Conservation (phyloP, 306 rosid species). For the Pterocarpus santalinus region DNA sequence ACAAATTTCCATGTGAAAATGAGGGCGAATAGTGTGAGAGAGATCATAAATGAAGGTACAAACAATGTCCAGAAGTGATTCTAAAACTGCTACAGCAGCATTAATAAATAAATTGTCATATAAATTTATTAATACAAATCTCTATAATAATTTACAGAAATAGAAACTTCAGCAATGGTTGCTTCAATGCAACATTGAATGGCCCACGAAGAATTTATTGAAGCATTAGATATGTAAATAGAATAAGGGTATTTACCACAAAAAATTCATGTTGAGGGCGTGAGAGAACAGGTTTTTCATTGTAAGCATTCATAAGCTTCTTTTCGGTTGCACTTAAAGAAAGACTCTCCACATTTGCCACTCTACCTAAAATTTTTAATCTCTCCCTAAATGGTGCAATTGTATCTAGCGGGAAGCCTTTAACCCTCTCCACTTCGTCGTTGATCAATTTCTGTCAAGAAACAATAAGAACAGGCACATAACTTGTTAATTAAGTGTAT, state of each 20-base stretch:
- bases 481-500: slow-evolving; percentile 34
- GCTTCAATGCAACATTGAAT: slow-evolving; percentile 23
- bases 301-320: slow-evolving; percentile 92
- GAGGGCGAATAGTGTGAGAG: background rate
- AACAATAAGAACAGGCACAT: slow-evolving; percentile 26
- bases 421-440: slow-evolving; percentile 97
- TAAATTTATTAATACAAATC: background rate
- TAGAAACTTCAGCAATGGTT: background rate
- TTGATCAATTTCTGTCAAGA: slow-evolving; percentile 79
- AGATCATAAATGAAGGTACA: slow-evolving; percentile 32
- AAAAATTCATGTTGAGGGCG: slow-evolving; percentile 98
- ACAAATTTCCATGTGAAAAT: background rate
- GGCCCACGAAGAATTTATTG: background rate
- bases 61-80: background rate
- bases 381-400: slow-evolving; percentile 93
- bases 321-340: slow-evolving; percentile 77
- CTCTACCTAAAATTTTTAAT: slow-evolving; percentile 85
- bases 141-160: background rate
- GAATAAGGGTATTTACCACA: slow-evolving; percentile 61
- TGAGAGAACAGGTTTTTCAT: slow-evolving; percentile 96
- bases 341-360: slow-evolving; percentile 86
- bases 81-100: slow-evolving; percentile 19
- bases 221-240: slow-evolving; percentile 6
- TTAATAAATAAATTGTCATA: background rate
- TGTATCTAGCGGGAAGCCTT: slow-evolving; percentile 87